Conservation (phyloP, 2,329 filamentous ascomycete genomes). For the Xylariomycetidae sp. region DNA sequence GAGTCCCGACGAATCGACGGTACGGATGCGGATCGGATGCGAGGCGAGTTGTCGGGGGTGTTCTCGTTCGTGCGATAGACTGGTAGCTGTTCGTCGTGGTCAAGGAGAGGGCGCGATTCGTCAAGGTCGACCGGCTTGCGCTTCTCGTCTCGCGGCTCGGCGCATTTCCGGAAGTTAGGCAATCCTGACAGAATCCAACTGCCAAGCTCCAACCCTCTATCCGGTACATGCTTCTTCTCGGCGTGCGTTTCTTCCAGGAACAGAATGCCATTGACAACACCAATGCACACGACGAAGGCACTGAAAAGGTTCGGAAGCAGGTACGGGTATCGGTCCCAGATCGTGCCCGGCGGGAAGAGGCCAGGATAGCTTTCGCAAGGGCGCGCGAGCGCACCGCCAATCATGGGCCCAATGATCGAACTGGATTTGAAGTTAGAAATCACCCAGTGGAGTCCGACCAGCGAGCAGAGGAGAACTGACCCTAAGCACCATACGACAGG, state of each 20-base stretch:
- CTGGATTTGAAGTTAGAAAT: slow-evolving; percentile 37
- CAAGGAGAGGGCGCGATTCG: slow-evolving; percentile 56
- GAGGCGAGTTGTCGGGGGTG: slow-evolving; percentile 41
- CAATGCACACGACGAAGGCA: slow-evolving; percentile 56
- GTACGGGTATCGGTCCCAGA: slow-evolving; percentile 86
- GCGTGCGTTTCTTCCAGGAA: slow-evolving; percentile 90
- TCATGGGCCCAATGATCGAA: slow-evolving; percentile 85
- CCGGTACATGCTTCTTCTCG: slow-evolving; percentile 68
- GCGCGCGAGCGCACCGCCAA: slow-evolving; percentile 83
- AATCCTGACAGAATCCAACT: slow-evolving; percentile 56
- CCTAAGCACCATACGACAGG: slow-evolving; percentile 97
- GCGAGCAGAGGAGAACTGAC: slow-evolving; percentile 41
- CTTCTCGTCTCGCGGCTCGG: slow-evolving; percentile 31
- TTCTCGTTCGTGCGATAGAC: slow-evolving; percentile 60
- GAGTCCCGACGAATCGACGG: slow-evolving; percentile 30
- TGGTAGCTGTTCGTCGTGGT: slow-evolving; percentile 56
- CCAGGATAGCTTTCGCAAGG: slow-evolving; percentile 77
- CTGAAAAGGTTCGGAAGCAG: slow-evolving; percentile 55
- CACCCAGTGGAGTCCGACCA: neutral
- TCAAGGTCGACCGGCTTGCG: slow-evolving; percentile 39
- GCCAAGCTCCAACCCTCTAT: slow-evolving; percentile 72
- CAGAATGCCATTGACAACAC: slow-evolving; percentile 57
- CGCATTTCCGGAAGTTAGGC: slow-evolving; percentile 29
- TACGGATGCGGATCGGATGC: slow-evolving; percentile 22
- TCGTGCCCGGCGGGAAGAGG: slow-evolving; percentile 63